Evolutionary conservation across 305 asterid genomes (phyloP).

Genomic region (Nicotiana rustica): DNA sequence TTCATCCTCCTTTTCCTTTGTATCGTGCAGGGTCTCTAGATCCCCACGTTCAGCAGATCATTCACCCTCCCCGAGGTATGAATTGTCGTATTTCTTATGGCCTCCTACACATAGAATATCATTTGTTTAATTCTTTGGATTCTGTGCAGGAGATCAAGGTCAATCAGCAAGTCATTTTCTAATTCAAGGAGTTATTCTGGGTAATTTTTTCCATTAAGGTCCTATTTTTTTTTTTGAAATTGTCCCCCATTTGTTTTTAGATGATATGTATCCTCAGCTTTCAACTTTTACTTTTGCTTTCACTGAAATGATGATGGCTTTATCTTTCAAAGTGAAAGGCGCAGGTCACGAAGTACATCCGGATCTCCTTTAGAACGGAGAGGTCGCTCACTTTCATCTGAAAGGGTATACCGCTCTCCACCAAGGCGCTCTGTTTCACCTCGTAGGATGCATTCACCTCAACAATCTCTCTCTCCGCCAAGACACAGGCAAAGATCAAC

Average conservation of each 20-base stretch:
- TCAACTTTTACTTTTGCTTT: constrained; percentile 8
- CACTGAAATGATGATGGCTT: constrained; percentile 28
- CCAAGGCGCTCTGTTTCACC: constrained; percentile 66
- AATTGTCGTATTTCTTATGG: constrained; percentile 29
- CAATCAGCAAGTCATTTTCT: constrained; percentile 60
- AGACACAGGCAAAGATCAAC: constrained; percentile 58
- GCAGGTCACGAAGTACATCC: constrained; percentile 69
- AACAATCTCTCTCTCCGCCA: constrained; percentile 66
- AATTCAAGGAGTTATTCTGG: constrained; percentile 53
- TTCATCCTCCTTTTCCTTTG: constrained; percentile 32
- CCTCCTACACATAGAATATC: background rate
- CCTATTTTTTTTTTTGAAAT: background rate
- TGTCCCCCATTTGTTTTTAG: constrained; percentile 7
- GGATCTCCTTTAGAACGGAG: constrained; percentile 56
- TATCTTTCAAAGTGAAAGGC: constrained; percentile 54
- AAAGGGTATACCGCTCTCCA: constrained; percentile 55
- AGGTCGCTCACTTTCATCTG: constrained; percentile 66
- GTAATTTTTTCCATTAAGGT: constrained; percentile 45
- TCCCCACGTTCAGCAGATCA: constrained; percentile 69
- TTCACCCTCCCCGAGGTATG: constrained; percentile 65
- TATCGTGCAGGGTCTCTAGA: constrained; percentile 55
- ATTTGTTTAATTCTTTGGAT: constrained; percentile 37
- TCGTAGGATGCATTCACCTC: constrained; percentile 55
- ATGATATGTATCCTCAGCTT: background rate
- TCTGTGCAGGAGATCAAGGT: constrained; percentile 54